Conservation (phyloP, 192 early-diverging fungal species). For the Diversispora epigaea region DNA sequence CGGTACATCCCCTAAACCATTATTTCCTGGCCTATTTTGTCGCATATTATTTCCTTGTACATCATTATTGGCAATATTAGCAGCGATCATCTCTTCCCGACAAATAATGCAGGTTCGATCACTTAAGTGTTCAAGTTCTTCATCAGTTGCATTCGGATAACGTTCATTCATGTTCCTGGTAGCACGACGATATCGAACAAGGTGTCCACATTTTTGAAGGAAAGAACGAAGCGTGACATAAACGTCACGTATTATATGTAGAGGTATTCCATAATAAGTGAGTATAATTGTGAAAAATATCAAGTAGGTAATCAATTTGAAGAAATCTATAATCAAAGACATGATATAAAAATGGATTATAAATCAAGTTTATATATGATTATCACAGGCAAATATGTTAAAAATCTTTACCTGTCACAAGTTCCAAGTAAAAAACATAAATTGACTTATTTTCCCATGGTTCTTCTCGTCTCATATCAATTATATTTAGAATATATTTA, state of each 20-base stretch:
- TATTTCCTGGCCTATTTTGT: conserved; percentile 29
- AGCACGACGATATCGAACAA: conserved; percentile 89
- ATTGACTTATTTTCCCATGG: conserved; percentile 96
- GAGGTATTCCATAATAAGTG: conserved; percentile 80
- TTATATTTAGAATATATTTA: conserved; percentile 86
- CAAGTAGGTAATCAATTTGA: conserved; percentile 85
- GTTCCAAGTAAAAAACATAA: conserved; percentile 88
- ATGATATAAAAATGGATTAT: background rate
- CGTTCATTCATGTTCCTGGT: conserved; percentile 95
- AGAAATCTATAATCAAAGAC: conserved; percentile 62
- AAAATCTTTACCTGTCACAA: conserved; percentile 63
- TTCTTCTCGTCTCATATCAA: conserved; percentile 75
- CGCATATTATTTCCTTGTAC: conserved; percentile 17
- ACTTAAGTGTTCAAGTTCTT: conserved; percentile 68
- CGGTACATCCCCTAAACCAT: conserved; percentile 62
- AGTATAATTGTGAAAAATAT: conserved; percentile 87
- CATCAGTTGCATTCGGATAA: conserved; percentile 88
- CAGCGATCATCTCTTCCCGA: conserved; percentile 86
- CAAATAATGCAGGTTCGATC: conserved; percentile 96
- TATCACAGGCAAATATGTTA: background rate
- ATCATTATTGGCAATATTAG: conserved; percentile 7
- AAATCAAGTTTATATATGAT: background rate
- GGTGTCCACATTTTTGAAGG: conserved; percentile 81
- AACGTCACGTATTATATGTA: conserved; percentile 95
- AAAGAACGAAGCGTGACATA: conserved; percentile 95